Percentiles rank a stretch among this genome's conserved stretches.
Conservation (phyloP, 495 filamentous ascomycete genomes). For the Penicillium mononematosum region DNA sequence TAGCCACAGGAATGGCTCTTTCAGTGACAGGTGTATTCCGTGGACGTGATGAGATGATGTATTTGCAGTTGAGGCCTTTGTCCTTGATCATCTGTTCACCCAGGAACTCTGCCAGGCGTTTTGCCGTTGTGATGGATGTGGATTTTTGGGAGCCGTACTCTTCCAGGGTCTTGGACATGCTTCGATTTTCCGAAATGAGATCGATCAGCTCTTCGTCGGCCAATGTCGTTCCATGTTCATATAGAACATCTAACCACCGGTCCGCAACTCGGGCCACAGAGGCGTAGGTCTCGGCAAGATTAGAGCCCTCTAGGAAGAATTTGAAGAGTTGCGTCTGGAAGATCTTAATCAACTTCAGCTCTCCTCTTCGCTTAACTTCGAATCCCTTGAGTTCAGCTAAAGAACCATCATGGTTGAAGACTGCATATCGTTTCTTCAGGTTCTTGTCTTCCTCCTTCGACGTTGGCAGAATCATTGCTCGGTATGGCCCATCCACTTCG, state of each 20-base stretch:
- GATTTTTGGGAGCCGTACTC: slow-evolving; percentile 96
- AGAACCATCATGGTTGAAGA: slow-evolving; percentile 97
- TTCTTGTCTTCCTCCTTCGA: slow-evolving; percentile 99
- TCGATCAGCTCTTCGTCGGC: slow-evolving; percentile 97
- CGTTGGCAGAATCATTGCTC: slow-evolving; percentile 94
- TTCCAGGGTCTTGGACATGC: slow-evolving; percentile 92
- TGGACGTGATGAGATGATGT: slow-evolving; percentile 89
- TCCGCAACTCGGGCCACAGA: slow-evolving; percentile 95
- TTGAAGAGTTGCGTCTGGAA: slow-evolving; percentile 99
- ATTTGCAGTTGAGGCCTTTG: slow-evolving; percentile 98
- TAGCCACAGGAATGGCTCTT: slow-evolving; percentile 89
- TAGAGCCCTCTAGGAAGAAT: slow-evolving; percentile 91
- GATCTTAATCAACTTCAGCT: slow-evolving; percentile 99
- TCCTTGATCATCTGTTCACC: slow-evolving; percentile 99
- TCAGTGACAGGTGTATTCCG: slow-evolving; percentile 91
- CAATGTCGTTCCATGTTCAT: slow-evolving; percentile 79
- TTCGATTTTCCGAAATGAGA: slow-evolving; percentile 97
- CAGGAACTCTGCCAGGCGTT: slow-evolving; percentile 89
- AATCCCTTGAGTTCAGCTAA: slow-evolving; percentile 98
- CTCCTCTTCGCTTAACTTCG: slow-evolving; percentile 95
- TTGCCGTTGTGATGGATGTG: slow-evolving; percentile 97
- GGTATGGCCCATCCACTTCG: slow-evolving; percentile 96
- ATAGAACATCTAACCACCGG: slow-evolving; percentile 89
- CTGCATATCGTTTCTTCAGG: slow-evolving; percentile 97
- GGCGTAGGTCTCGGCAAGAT: slow-evolving; percentile 82